A percentile compares a stretch with the other conserved stretches of the same genome.
phyloP scores from a whole-genome alignment of 495 filamentous ascomycete genomes.

The Jackrogersella multiformis region DNA sequence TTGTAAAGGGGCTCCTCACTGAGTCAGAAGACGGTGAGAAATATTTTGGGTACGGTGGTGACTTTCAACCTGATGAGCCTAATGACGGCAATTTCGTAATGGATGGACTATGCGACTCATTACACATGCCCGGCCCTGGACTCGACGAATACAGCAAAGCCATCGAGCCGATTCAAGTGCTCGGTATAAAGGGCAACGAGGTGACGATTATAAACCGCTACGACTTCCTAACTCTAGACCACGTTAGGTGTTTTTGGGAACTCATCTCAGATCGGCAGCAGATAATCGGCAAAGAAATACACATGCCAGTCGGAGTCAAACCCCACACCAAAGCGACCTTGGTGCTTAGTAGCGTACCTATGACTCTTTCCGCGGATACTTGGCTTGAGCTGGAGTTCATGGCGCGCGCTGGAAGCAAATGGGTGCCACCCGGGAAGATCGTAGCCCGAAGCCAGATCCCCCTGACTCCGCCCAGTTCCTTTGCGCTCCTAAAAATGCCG shows the following conservation, averaged over 20 bases:
- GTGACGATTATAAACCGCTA: slow-evolving; percentile 64
- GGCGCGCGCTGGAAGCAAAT: slow-evolving; percentile 46
- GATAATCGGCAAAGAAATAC: slow-evolving; percentile 41
- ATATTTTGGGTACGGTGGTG: slow-evolving; percentile 76
- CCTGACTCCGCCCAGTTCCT: slow-evolving; percentile 40
- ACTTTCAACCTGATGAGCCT: slow-evolving; percentile 71
- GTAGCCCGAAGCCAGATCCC: slow-evolving; percentile 63
- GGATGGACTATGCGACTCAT: slow-evolving; percentile 70
- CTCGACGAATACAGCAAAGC: slow-evolving; percentile 71
- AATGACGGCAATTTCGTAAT: slow-evolving; percentile 76
- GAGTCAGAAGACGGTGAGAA: slow-evolving; percentile 62
- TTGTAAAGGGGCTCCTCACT: slow-evolving; percentile 61
- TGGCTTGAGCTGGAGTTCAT: slow-evolving; percentile 61
- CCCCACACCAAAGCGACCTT: slow-evolving; percentile 50
- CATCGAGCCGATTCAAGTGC: slow-evolving; percentile 67
- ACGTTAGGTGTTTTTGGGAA: slow-evolving; percentile 57
- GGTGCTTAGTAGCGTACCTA: slow-evolving; percentile 37
- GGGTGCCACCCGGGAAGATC: slow-evolving; percentile 58
- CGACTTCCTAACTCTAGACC: slow-evolving; percentile 61
- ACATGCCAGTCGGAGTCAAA: slow-evolving; percentile 50
- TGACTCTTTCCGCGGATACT: slow-evolving; percentile 37
- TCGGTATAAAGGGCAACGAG: slow-evolving; percentile 43
- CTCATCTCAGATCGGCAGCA: slow-evolving; percentile 52
- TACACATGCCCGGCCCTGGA: slow-evolving; percentile 68
- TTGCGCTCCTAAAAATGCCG: slow-evolving; percentile 42